Percentiles rank a stretch among this genome's conserved stretches.
Evolutionary conservation across 495 filamentous ascomycete species (phyloP).

Genomic region (Platismatia glauca): DNA sequence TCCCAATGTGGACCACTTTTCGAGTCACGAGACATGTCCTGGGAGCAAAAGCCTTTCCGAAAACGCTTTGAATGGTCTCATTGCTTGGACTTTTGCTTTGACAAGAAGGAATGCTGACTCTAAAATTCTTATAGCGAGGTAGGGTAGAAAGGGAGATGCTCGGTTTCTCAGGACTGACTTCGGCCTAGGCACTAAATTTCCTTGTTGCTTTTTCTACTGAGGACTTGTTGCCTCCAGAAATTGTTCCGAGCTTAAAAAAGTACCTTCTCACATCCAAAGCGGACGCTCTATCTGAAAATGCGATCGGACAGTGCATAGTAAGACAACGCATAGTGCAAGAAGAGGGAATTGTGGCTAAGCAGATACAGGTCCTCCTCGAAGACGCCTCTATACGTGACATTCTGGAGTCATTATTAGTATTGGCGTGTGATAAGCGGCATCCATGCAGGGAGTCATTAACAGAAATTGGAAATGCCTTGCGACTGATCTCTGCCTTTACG

Average conservation of each 20-base stretch:
- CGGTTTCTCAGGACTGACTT: neutral
- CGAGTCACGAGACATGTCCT: too few species aligned
- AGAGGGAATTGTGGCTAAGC: neutral
- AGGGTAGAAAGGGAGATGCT: neutral
- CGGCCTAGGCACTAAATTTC: constrained; percentile 33
- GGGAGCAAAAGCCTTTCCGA: too few species aligned
- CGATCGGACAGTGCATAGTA: constrained; percentile 9
- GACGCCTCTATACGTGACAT: constrained; percentile 3
- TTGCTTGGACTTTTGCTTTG: too few species aligned
- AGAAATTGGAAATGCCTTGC: constrained; percentile 4
- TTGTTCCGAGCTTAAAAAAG: constrained; percentile 3
- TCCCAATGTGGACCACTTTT: too few species aligned
- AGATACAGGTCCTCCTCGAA: constrained; percentile 9
- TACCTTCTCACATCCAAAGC: neutral
- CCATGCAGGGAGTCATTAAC: neutral
- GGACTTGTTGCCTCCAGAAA: constrained; percentile 5
- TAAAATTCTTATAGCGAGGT: too few species aligned
- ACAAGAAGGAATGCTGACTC: too few species aligned
- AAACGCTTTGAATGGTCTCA: too few species aligned
- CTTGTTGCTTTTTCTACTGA: constrained; percentile 21
- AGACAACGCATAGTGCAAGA: neutral
- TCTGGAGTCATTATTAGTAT: constrained; percentile 2
- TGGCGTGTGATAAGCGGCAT: neutral
- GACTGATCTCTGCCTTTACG: neutral
- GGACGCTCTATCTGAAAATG: neutral